Percentiles rank a stretch among this genome's conserved stretches.
These are phyloP conservation scores for Ormosia semicastrata DNA, from an alignment of 306 rosid genomes.

Conservation along the genomic window DNA sequence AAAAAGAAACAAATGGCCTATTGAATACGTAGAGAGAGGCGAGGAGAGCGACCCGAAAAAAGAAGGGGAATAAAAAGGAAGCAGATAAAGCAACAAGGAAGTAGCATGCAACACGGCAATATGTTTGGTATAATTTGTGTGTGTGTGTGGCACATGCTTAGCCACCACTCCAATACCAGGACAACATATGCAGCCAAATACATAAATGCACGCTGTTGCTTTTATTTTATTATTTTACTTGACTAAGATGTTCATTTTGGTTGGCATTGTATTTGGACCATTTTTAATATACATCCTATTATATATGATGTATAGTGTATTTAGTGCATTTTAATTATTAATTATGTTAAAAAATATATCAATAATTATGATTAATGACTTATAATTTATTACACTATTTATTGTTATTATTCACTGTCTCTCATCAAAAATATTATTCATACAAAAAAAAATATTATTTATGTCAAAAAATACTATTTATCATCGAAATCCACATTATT, in stretches of 20 bases:
- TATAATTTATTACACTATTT: too few species aligned
- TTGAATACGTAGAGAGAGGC: not conserved
- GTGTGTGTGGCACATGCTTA: conserved; percentile 61
- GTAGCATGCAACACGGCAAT: conserved; percentile 59
- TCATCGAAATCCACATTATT: too few species aligned
- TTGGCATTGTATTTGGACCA: conserved; percentile 11
- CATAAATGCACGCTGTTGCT: conserved; percentile 46
- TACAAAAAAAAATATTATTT: too few species aligned
- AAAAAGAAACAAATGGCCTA: conserved; percentile 21
- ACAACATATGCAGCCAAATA: conserved; percentile 47
- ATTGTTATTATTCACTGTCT: too few species aligned
- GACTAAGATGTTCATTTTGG: not conserved
- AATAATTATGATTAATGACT: too few species aligned
- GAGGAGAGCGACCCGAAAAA: not conserved
- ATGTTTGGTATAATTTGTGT: conserved; percentile 36
- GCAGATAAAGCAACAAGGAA: conserved; percentile 3
- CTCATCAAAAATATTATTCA: too few species aligned
- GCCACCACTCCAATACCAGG: conserved; percentile 43
- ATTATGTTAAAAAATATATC: too few species aligned
- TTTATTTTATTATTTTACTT: conserved; percentile 9
- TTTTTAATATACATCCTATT: too few species aligned
- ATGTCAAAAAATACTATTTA: too few species aligned
- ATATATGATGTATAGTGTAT: too few species aligned
- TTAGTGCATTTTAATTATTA: too few species aligned
- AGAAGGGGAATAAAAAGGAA: not conserved